phyloP scores from a whole-genome alignment of 345 rosid genomes.

The Pugionium cornutum region DNA sequence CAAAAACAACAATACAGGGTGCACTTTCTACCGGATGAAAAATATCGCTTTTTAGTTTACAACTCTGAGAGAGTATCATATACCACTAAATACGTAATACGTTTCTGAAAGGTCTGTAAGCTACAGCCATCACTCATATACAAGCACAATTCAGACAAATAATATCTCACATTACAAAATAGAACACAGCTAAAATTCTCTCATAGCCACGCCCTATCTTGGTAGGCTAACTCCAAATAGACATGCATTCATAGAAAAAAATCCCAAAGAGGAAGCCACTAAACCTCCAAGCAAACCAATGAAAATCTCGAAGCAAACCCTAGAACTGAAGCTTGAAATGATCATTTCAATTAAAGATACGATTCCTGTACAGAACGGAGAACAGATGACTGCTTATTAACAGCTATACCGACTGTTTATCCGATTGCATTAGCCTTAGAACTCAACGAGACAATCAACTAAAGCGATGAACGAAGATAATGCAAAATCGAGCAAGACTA shows the following conservation, averaged over 20 bases:
- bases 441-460: constrained; percentile 20
- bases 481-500: constrained; percentile 35
- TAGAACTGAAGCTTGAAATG: constrained; percentile 27
- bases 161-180: too few species aligned
- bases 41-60: neutral
- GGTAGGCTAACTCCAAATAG: neutral
- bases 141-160: too few species aligned
- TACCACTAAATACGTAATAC: neutral
- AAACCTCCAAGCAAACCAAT: constrained; percentile 29
- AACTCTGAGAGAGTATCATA: neutral
- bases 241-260: constrained; percentile 31
- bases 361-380: neutral
- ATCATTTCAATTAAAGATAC: constrained; percentile 26
- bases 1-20: neutral
- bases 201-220: neutral
- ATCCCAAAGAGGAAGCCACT: constrained; percentile 27
- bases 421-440: constrained; percentile 39
- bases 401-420: neutral
- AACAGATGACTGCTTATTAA: neutral
- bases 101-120: constrained; percentile 4
- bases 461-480: constrained; percentile 26
- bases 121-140: neutral
- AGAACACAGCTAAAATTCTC: constrained; percentile 5
- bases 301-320: constrained; percentile 29
- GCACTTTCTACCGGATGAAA: neutral